Base-by-base conservation (phyloP, 192 early-diverging fungal genomes). In the Lobosporangium transversale region DNA sequence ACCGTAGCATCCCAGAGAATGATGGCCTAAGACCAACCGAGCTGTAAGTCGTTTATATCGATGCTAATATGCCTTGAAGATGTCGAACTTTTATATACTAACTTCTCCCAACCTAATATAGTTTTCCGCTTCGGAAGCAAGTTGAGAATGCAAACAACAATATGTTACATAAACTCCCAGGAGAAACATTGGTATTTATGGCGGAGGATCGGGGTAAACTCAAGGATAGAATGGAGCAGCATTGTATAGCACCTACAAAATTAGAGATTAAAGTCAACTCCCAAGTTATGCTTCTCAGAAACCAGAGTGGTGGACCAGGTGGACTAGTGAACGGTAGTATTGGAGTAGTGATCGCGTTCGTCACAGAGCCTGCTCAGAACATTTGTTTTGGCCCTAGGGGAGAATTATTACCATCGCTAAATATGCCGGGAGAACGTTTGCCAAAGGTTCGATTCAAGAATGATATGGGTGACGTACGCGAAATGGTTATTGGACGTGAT, bases 201-300 rank as follows among this genome's bases (percentile, higher is more conserved):
- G 84, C 88, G 0, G 29, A 44, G 26, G 91, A 93, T 58, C 45
- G 53, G 23, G 68, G 68, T 53, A 37, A 37, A 11, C 32, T 58
- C 2, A 58, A 56, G 23, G 49, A 75, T 53, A 71, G 65, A 68
- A 61, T 67, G 67, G 60, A 87, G 0, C 78, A 85, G 20, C 60
- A 79, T 11, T 91, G 90, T 64, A 73, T 88, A 23, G 90, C 93
- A 0, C 93, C 88, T 0, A 66, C 75, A 9, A 42, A 61, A 21
- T 81, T 97, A 3, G 84, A 86, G 52, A 81, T 97, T n/a, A 95
- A 95, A 79, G 32, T 79, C 3, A 59, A 83, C 35, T 89, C 94
- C 4, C 96, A 96, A 66, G 96, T 97, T 2, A 95, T 95, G 92
- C 81, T 97, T 40, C 78, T 92, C 35, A 91, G 90, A 52, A 93